phyloP scores from a whole-genome alignment of 345 rosid genomes.

The Lumnitzera littorea region DNA sequence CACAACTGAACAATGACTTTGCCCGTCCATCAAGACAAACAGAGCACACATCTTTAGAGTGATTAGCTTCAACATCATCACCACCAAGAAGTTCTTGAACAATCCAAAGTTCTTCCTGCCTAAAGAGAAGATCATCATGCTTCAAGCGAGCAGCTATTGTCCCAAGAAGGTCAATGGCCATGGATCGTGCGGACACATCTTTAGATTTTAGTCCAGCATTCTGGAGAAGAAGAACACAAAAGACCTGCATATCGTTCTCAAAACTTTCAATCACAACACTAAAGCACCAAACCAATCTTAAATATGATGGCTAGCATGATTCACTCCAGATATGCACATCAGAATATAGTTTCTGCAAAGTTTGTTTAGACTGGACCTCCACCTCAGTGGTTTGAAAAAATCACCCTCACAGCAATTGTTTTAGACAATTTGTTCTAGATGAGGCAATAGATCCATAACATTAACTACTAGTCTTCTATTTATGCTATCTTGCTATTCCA shows the following conservation, averaged over 20 bases:
- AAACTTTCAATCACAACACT: slow-evolving; percentile 11
- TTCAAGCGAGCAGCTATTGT: slow-evolving; percentile 88
- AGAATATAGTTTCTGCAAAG: too few relatives aligned
- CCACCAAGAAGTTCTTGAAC: slow-evolving; percentile 46
- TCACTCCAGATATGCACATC: too few relatives aligned
- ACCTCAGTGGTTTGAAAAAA: too few relatives aligned
- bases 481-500: too few relatives aligned
- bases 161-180: slow-evolving; percentile 97
- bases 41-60: slow-evolving; percentile 54
- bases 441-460: too few relatives aligned
- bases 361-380: too few relatives aligned
- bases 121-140: slow-evolving; percentile 63
- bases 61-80: slow-evolving; percentile 28
- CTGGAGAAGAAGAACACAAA: slow-evolving; percentile 88
- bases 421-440: too few relatives aligned
- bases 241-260: slow-evolving; percentile 60
- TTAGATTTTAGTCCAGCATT: slow-evolving; percentile 97
- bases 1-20: slow-evolving; percentile 53
- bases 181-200: slow-evolving; percentile 73
- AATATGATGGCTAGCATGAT: background rate
- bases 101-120: slow-evolving; percentile 56
- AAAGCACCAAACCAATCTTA: background rate
- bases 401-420: too few relatives aligned
- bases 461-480: too few relatives aligned
- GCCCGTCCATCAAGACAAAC: slow-evolving; percentile 60